phyloP scores from a whole-genome alignment of 2,329 filamentous ascomycete genomes.

The Zasmidium citrigriseum region DNA sequence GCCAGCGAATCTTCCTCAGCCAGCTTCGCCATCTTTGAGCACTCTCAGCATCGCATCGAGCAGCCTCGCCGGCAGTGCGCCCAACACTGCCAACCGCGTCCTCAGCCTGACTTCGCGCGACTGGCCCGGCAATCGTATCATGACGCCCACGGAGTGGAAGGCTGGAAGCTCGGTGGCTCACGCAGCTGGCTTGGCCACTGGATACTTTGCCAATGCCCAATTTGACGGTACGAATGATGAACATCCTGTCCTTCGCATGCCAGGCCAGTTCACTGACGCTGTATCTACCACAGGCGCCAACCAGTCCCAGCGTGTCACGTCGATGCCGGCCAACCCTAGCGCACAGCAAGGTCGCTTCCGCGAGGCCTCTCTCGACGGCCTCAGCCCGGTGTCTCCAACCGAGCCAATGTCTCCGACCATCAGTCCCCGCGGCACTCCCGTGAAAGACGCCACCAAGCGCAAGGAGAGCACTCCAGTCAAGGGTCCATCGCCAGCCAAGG shows the following conservation, averaged over 20 bases:
- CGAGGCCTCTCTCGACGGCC: slow-evolving; percentile 29
- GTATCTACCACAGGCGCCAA: slow-evolving; percentile 9
- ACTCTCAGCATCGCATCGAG: slow-evolving; percentile 21
- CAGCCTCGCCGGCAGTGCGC: slow-evolving; percentile 17
- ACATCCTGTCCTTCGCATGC: slow-evolving; percentile 3
- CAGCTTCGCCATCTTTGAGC: slow-evolving; percentile 17
- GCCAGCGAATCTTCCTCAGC: slow-evolving; percentile 9
- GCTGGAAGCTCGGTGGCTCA: slow-evolving; percentile 32
- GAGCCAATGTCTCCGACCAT: slow-evolving; percentile 22
- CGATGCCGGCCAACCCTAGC: slow-evolving; percentile 5
- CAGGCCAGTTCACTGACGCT: slow-evolving; percentile 16
- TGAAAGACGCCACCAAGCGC: slow-evolving; percentile 9
- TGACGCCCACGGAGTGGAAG: slow-evolving; percentile 37
- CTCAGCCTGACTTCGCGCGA: slow-evolving; percentile 29
- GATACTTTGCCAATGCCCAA: slow-evolving; percentile 35
- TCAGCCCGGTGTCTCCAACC: slow-evolving; percentile 22
- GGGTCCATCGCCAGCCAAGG: slow-evolving; percentile 45
- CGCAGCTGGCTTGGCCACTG: slow-evolving; percentile 33
- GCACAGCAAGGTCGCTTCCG: slow-evolving; percentile 21
- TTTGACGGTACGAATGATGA: slow-evolving; percentile 33
- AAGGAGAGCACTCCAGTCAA: slow-evolving; percentile 26
- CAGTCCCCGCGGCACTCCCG: slow-evolving; percentile 23
- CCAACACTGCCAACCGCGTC: slow-evolving; percentile 23
- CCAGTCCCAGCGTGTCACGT: slow-evolving; percentile 15
- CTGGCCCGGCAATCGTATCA: slow-evolving; percentile 29